Evolutionary conservation across 768 basidiomycete genomes (phyloP).

Genomic region (Auriscalpium vulgare): DNA sequence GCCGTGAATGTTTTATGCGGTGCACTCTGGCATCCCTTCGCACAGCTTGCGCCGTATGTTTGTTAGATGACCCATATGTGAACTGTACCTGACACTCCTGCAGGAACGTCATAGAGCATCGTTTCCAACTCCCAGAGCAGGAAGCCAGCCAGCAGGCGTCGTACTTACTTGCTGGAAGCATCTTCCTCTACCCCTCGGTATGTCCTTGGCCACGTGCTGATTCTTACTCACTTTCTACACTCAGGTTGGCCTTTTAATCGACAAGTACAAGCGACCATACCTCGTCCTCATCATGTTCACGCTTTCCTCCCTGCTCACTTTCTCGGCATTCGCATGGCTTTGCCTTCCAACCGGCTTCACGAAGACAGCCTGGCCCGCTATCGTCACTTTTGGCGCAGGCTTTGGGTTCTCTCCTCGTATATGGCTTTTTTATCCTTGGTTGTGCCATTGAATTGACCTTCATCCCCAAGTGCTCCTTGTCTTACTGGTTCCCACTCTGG

Average conservation of each 20-base stretch:
- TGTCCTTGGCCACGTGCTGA: slow-evolving; percentile 15
- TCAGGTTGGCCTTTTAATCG: slow-evolving; percentile 61
- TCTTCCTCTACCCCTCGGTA: slow-evolving; percentile 65
- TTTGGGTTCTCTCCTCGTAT: slow-evolving; percentile 67
- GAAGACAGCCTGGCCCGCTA: slow-evolving; percentile 49
- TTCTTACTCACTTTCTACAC: neutral
- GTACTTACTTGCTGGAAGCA: slow-evolving; percentile 61
- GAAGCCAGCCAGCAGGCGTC: slow-evolving; percentile 60
- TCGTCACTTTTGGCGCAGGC: slow-evolving; percentile 54
- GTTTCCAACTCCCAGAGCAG: slow-evolving; percentile 53
- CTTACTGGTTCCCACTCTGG: slow-evolving; percentile 65
- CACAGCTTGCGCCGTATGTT: slow-evolving; percentile 64
- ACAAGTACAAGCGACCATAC: slow-evolving; percentile 46
- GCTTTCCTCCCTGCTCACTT: slow-evolving; percentile 50
- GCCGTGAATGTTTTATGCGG: slow-evolving; percentile 71
- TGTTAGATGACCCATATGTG: neutral
- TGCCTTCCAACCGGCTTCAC: slow-evolving; percentile 52
- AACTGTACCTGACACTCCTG: neutral
- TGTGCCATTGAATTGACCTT: neutral
- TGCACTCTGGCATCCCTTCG: slow-evolving; percentile 70
- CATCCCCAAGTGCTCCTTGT: slow-evolving; percentile 53
- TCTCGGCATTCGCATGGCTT: slow-evolving; percentile 60
- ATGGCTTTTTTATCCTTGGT: slow-evolving; percentile 15
- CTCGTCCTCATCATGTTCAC: slow-evolving; percentile 52
- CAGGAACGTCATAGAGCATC: slow-evolving; percentile 67